Base-by-base conservation (phyloP, 495 filamentous ascomycete species). In the Penicillium verhagenii region DNA sequence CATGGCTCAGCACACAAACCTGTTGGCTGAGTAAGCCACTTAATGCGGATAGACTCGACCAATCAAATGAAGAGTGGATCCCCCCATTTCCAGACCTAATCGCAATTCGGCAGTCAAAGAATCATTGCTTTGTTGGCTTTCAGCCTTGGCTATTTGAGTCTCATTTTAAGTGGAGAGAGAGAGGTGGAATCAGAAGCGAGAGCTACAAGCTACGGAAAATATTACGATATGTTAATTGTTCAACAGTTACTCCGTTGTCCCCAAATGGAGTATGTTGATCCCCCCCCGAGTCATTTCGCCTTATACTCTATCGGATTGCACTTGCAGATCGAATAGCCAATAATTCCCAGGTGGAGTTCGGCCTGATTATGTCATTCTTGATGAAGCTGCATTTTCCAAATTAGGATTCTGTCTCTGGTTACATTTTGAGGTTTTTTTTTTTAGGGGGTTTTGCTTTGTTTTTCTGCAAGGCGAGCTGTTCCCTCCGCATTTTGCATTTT, bases 381-480 rank as follows among this genome's bases (percentile, higher is more conserved):
- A 13, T n/a, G 23, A 42, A 45, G 42, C 42, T 45, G 42, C 42
- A 45, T 45, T 45, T 45, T 19, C 42, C 42, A 26, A 25, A 25
- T 45, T 26, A n/a, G 42, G 42, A 45, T 26, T 0, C n/a, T 25
- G 14, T 7, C 5, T 25, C 23, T 13, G 7, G 6, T 45, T 28
- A 25, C 4, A 9, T 45, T 45, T 26, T 45, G 18, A 6, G 8
- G 16, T 25, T 24, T 8, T 45, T 43, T 14, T 43, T 24, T 43
- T n/a, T n/a, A n/a, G n/a, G n/a, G n/a, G n/a, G n/a, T n/a, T n/a
- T n/a, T n/a, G n/a, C n/a, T n/a, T n/a, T n/a, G n/a, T n/a, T n/a
- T n/a, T 16, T 11, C 13, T 35, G 33, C 33, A 35, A 16, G 33
- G 14, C 16, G 14, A 16, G 5, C 33, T 0, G 13, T 16, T 4